Percentiles rank a stretch among this genome's conserved stretches.
These are phyloP conservation scores for Astrothelium subdiscretum DNA, from an alignment of 495 filamentous ascomycete genomes.

Conservation along the genomic window DNA sequence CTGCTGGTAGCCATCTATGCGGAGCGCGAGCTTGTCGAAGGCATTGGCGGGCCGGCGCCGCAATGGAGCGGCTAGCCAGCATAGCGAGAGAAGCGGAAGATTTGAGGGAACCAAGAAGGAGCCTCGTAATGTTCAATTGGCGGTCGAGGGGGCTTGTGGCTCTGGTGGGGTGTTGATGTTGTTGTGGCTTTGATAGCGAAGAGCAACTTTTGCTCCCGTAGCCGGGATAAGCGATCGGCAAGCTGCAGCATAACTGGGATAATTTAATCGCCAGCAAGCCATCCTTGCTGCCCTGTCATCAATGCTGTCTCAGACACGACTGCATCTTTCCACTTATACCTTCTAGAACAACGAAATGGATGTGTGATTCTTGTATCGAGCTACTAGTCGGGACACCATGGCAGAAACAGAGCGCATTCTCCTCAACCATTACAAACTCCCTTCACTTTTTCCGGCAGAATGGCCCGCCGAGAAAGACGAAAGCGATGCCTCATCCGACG, in stretches of 20 bases:
- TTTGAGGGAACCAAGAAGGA: neutral
- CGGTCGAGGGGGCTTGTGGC: neutral
- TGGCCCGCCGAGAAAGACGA: slow-evolving; percentile 79
- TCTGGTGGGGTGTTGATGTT: neutral
- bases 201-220: neutral
- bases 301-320: neutral
- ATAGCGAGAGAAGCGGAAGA: slow-evolving; percentile 31
- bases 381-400: neutral
- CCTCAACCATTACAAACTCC: slow-evolving; percentile 80
- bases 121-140: neutral
- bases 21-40: slow-evolving; percentile 39
- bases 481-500: slow-evolving; percentile 47
- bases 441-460: slow-evolving; percentile 63
- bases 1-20: slow-evolving; percentile 36
- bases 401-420: slow-evolving; percentile 61
- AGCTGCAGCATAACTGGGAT: neutral
- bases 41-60: slow-evolving; percentile 43
- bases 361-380: slow-evolving; percentile 18
- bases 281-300: neutral
- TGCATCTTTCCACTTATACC: neutral
- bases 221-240: neutral
- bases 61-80: slow-evolving; percentile 48
- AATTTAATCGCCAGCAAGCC: neutral
- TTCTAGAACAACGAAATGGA: neutral
- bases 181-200: neutral